Conservation (phyloP, 1,284 basidiomycete genomes). For the Anthracocystis walkeri region DNA sequence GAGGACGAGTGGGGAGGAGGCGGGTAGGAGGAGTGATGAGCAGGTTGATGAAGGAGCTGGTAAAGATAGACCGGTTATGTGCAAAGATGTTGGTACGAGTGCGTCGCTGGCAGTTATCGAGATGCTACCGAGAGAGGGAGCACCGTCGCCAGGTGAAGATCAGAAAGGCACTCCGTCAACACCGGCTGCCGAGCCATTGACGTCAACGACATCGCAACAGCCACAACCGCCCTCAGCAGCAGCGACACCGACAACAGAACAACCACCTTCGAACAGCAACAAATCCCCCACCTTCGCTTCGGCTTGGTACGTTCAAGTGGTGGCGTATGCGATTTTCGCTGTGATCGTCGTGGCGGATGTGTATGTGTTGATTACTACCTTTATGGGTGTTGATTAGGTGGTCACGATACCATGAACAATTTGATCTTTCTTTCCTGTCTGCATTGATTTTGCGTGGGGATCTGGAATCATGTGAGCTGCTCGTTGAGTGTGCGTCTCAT, state of each 20-base stretch:
- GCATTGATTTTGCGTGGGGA: no score
- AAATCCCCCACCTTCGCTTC: conserved; percentile 40
- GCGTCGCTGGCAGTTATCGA: conserved; percentile 16
- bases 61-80: conserved; percentile 2
- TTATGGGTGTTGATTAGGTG: conserved; percentile 13
- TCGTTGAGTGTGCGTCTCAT: no score
- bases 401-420: background rate
- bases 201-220: background rate
- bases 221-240: background rate
- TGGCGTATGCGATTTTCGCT: conserved; percentile 41
- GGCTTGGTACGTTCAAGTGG: conserved; percentile 35
- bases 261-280: background rate
- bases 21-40: conserved; percentile 4
- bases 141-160: conserved; percentile 2
- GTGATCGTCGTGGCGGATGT: conserved; percentile 51
- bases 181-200: conserved; percentile 3
- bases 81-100: conserved; percentile 8
- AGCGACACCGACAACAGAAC: background rate
- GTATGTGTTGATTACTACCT: conserved; percentile 51
- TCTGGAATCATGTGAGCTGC: no score
- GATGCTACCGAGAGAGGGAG: conserved; percentile 10
- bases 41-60: background rate
- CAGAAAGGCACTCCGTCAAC: background rate
- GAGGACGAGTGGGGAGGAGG: conserved; percentile 16
- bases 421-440: no score